Evolutionary conservation across 129 eudicot genomes (phyloP).

Genomic region (Lactuca saligna): DNA sequence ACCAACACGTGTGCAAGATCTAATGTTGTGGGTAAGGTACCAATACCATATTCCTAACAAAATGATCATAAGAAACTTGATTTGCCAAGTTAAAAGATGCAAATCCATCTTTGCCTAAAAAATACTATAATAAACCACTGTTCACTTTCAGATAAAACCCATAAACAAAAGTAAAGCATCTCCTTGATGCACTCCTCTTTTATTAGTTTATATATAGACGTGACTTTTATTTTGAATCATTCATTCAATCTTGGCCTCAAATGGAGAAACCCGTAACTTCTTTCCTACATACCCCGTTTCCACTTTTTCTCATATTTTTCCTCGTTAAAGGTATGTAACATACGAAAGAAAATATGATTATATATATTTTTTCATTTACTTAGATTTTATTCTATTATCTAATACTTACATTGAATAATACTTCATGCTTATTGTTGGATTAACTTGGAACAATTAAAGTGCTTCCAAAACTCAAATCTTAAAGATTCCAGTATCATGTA

Average conservation of each 20-base stretch:
- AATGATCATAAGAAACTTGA: slow-evolving; percentile 22
- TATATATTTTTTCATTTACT: too few species aligned
- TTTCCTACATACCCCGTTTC: slow-evolving; percentile 8
- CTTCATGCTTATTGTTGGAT: too few species aligned
- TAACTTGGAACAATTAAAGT: too few species aligned
- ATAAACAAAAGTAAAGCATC: slow-evolving; percentile 64
- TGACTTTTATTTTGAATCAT: slow-evolving; percentile 13
- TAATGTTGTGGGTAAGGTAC: slow-evolving; percentile 29
- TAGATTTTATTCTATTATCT: not conserved
- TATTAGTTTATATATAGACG: slow-evolving; percentile 5
- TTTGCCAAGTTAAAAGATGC: slow-evolving; percentile 17
- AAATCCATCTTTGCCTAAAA: slow-evolving; percentile 38
- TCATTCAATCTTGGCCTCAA: slow-evolving; percentile 6
- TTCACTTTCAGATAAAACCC: slow-evolving; percentile 14
- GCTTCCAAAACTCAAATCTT: too few species aligned
- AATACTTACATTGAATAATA: too few species aligned
- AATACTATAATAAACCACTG: slow-evolving; percentile 45
- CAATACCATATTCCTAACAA: slow-evolving; percentile 17
- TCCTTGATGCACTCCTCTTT: slow-evolving; percentile 37
- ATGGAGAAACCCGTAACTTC: slow-evolving; percentile 30
- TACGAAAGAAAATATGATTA: too few species aligned
- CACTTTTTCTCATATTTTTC: slow-evolving; percentile 34
- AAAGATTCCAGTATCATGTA: too few species aligned
- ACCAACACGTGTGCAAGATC: slow-evolving; percentile 13
- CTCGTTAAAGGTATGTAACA: slow-evolving; percentile 43